Evolutionary conservation across 139 green algal genomes (phyloP).

Genomic region (Chlamydomonas sp.): DNA sequence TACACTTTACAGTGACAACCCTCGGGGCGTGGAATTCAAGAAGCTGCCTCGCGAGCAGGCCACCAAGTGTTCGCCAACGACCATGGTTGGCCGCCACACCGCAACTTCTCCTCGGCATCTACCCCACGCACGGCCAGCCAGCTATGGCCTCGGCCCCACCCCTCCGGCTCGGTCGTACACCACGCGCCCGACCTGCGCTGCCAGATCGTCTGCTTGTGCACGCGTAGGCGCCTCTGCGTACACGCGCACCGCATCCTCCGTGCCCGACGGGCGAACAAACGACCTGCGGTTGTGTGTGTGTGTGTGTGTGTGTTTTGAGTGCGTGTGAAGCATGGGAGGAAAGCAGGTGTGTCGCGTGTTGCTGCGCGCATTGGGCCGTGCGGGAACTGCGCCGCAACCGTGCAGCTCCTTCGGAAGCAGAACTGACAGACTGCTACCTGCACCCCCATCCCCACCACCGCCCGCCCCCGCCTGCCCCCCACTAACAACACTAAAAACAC

Average conservation of each 20-base stretch:
- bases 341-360: too few relatives aligned
- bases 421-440: conserved; percentile 77
- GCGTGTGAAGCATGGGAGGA: conserved; percentile 30
- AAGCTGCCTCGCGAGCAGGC: not conserved
- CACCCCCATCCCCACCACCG: too few relatives aligned
- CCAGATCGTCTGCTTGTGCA: conserved; percentile 63
- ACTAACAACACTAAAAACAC: too few relatives aligned
- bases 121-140: too few relatives aligned
- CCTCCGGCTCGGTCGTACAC: conserved; percentile 45
- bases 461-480: too few relatives aligned
- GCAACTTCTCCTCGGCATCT: too few relatives aligned
- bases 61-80: not conserved
- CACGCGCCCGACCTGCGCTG: conserved; percentile 39
- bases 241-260: conserved; percentile 93
- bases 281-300: conserved; percentile 53
- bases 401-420: conserved; percentile 77
- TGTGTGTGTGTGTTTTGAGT: too few relatives aligned
- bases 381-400: too few relatives aligned
- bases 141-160: conserved; percentile 20
- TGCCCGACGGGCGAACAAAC: conserved; percentile 90
- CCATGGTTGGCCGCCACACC: not conserved
- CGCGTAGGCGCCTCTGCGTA: conserved; percentile 86
- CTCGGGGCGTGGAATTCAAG: too few relatives aligned
- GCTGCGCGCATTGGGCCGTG: too few relatives aligned
- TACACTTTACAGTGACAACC: not conserved